Base-by-base conservation (phyloP, 2,329 filamentous ascomycete genomes). In the Furcasterigmium furcatum region DNA sequence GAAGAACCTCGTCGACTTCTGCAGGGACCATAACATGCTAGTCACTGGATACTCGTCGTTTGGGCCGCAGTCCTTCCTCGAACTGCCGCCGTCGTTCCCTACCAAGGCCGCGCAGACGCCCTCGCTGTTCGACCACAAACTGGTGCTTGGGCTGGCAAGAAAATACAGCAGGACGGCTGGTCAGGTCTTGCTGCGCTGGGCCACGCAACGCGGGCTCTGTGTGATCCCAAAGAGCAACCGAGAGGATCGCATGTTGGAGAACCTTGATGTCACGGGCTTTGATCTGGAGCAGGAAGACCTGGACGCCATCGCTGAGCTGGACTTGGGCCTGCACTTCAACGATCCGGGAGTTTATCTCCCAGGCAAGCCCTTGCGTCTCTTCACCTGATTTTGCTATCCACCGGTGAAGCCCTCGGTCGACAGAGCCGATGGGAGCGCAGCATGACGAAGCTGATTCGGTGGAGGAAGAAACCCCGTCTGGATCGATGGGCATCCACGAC, bases 11-110 rank as follows among this genome's bases (percentile, higher is more conserved):
- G 60, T 85, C 47, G 61, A 75, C 45, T 73, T 80, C 53, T 80
- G 77, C 45, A 71, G 80, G 62, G 70, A 73, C 55, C 64, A 81
- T 55, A 70, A 70, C 38, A 80, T 87, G 49, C 66, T 67, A 38
- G 71, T 87, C 29, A 85, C 82, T 4, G 84, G 79, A 19, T 87
- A 86, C 71, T 83, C 78, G 5, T 81, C 79, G 14, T 85, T 87
- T 54, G 84, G 83, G 2, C 80, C 80, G 20, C 70, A 79, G 60
- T 59, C 55, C 48, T 66, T 64, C 52, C 50, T 63, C 41, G 63
- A 67, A 53, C 55, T 64, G 41, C 36, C 30, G 14, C 14, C 14
- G 8, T 34, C 30, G 12, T 48, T 34, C 30, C 30, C 30, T 47
- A 50, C 52, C 50, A 50, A 55, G 30, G 58, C 60, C 20, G 48